Percentiles rank a stretch among this genome's conserved stretches.
Conservation (phyloP, 108 stramenopile genomes). For the Cylindrotheca fusiformis region DNA sequence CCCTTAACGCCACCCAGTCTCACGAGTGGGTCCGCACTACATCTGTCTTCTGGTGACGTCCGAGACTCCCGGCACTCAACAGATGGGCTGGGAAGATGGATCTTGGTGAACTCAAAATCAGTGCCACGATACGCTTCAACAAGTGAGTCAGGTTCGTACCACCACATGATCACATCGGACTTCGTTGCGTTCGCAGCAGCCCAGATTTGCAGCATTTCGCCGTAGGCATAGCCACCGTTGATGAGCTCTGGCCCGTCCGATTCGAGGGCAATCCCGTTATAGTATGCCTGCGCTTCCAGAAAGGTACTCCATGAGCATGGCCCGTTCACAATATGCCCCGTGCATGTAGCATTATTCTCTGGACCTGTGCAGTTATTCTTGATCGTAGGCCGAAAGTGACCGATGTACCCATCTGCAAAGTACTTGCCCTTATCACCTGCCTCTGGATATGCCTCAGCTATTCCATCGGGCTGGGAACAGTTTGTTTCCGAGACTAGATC, state of each 20-base stretch:
- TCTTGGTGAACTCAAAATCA: constrained; percentile 19
- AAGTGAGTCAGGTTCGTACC: constrained; percentile 35
- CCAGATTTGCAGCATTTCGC: constrained; percentile 35
- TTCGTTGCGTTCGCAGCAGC: constrained; percentile 42
- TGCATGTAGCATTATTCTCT: constrained; percentile 8
- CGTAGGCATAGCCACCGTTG: constrained; percentile 35
- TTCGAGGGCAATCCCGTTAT: constrained; percentile 17
- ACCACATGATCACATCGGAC: constrained; percentile 29
- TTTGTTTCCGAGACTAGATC: constrained; percentile 16
- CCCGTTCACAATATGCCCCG: constrained; percentile 16
- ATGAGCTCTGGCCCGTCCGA: constrained; percentile 15
- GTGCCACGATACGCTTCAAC: constrained; percentile 15
- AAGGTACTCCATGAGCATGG: constrained; percentile 15
- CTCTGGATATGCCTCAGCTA: constrained; percentile 21
- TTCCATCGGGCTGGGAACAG: constrained; percentile 19
- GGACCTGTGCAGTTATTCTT: constrained; percentile 31
- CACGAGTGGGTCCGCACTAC: constrained; percentile 3
- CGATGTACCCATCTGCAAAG: constrained; percentile 17
- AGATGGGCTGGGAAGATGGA: constrained; percentile 18
- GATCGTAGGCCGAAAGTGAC: constrained; percentile 33
- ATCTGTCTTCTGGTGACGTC: constrained; percentile 9
- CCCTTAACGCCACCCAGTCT: constrained; percentile 16
- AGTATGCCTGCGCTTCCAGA: constrained; percentile 21
- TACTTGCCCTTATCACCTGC: constrained; percentile 21
- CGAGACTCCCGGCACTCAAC: constrained; percentile 8